Conservation (phyloP, 2,329 filamentous ascomycete genomes). For the Fusarium caatingaense region DNA sequence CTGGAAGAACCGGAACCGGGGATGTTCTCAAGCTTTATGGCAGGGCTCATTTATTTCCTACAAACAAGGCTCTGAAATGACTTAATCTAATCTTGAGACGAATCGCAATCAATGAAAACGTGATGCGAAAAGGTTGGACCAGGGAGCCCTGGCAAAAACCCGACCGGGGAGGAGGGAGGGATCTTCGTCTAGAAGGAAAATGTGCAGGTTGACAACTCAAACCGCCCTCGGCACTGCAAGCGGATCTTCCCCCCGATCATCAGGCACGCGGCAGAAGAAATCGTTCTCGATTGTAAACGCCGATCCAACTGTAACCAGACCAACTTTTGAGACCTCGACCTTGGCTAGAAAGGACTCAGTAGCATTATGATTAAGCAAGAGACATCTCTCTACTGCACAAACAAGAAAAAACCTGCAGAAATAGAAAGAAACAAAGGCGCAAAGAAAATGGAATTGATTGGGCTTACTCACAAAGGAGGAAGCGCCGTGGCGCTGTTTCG, state of each 20-base stretch:
- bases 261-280: background rate
- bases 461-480: constrained; percentile 14
- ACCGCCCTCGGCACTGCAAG: constrained; percentile 5
- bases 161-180: background rate
- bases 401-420: background rate
- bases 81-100: constrained; percentile 26
- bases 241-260: background rate
- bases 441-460: constrained; percentile 11
- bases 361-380: background rate
- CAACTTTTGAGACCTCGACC: background rate
- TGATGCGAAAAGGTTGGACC: constrained; percentile 18
- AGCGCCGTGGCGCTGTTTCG: constrained; percentile 35
- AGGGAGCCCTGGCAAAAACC: background rate
- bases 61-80: constrained; percentile 28
- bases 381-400: background rate
- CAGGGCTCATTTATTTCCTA: constrained; percentile 5
- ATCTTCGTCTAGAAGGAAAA: constrained; percentile 3
- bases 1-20: background rate
- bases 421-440: constrained; percentile 5
- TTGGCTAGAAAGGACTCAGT: background rate
- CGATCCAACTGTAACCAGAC: constrained; percentile 1
- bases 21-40: constrained; percentile 1
- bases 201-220: background rate
- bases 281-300: background rate
- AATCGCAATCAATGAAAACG: constrained; percentile 1